Conservation (phyloP, 2,329 filamentous ascomycete species). For the Penicillium paneum region DNA sequence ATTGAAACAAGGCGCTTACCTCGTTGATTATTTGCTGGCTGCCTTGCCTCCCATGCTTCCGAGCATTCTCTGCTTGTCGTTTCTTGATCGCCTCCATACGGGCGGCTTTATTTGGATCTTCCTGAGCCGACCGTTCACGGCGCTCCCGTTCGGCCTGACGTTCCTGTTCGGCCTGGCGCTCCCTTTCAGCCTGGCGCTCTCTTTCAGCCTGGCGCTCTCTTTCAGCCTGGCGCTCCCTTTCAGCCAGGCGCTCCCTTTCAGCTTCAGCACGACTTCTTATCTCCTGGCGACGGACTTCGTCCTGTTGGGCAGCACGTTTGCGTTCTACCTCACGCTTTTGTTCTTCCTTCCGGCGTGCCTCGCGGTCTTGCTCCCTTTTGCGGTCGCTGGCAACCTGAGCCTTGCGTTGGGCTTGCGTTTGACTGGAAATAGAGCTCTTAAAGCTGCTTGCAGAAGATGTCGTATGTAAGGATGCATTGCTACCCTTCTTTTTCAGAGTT, state of each 20-base stretch:
- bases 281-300: constrained; percentile 61
- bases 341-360: constrained; percentile 78
- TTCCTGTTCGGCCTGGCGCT: neutral
- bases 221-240: constrained; percentile 25
- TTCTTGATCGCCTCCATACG: constrained; percentile 60
- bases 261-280: constrained; percentile 60
- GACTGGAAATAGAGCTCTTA: constrained; percentile 60
- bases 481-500: constrained; percentile 60
- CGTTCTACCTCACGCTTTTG: constrained; percentile 78
- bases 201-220: neutral
- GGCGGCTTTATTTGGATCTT: constrained; percentile 64
- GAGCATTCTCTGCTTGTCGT: constrained; percentile 47
- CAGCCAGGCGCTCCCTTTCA: constrained; percentile 45
- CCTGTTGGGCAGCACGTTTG: constrained; percentile 63
- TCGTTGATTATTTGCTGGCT: constrained; percentile 40
- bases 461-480: constrained; percentile 62
- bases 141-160: constrained; percentile 42
- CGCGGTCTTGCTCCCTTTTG: constrained; percentile 68
- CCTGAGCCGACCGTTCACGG: constrained; percentile 46
- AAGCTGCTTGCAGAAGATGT: constrained; percentile 55
- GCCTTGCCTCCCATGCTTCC: constrained; percentile 46
- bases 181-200: neutral
- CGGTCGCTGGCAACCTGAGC: constrained; percentile 72
- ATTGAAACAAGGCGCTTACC: constrained; percentile 27
- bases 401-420: constrained; percentile 63